These are phyloP conservation scores for Tuber brumale DNA, from an alignment of 495 filamentous ascomycete genomes.

Conservation along the genomic window DNA sequence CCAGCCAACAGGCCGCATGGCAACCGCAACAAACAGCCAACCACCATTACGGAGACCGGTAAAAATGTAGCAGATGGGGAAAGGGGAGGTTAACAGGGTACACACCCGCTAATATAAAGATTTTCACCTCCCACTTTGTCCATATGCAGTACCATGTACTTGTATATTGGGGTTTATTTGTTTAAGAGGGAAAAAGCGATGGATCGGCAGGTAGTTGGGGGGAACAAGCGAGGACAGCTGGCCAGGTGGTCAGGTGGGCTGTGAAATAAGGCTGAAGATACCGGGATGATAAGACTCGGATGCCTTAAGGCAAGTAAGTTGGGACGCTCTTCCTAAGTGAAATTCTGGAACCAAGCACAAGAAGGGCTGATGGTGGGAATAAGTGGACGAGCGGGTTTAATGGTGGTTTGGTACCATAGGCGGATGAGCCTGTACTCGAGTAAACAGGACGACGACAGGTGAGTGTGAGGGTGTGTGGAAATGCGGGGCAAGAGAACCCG, in stretches of 20 bases:
- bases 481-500: constrained; percentile 1
- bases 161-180: background rate
- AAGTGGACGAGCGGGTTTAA: background rate
- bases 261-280: background rate
- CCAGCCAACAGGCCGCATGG: background rate
- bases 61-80: constrained; percentile 10
- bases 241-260: background rate
- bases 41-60: constrained; percentile 4
- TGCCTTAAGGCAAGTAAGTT: background rate
- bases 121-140: constrained; percentile 39
- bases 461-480: background rate
- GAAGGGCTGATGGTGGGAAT: background rate
- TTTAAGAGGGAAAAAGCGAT: background rate
- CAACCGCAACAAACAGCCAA: background rate
- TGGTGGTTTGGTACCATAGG: background rate
- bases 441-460: background rate
- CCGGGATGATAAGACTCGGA: background rate
- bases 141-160: constrained; percentile 18
- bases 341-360: background rate
- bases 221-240: background rate
- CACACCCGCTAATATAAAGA: constrained; percentile 39
- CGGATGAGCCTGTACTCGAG: background rate
- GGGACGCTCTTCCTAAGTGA: background rate
- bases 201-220: background rate
- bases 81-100: background rate